These are phyloP conservation scores for Neocallimastix lanati DNA, from an alignment of 192 early-diverging fungal genomes.

Conservation along the genomic window DNA sequence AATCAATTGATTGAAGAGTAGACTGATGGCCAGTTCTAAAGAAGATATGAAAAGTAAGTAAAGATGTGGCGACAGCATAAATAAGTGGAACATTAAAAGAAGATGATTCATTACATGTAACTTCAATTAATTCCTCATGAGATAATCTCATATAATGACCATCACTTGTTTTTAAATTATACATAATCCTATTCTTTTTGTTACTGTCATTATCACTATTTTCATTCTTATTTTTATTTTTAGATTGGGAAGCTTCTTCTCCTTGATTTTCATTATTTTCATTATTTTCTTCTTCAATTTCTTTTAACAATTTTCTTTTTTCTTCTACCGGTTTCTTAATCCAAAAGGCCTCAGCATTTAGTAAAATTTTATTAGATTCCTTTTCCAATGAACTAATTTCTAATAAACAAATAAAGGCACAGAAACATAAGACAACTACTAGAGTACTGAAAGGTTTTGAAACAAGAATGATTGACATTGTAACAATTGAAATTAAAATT, in stretches of 20 bases:
- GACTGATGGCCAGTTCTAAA: constrained; percentile 89
- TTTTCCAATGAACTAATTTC: not conserved
- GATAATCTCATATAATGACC: not conserved
- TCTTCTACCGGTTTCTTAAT: not conserved
- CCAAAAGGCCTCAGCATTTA: not conserved
- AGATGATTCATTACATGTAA: not conserved
- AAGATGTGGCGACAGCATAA: not conserved
- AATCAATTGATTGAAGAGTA: constrained; percentile 75
- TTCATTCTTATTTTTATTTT: too few species aligned
- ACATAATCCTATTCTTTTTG: too few species aligned
- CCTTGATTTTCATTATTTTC: too few species aligned
- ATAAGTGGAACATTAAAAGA: not conserved
- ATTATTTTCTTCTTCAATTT: not conserved
- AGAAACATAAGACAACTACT: not conserved
- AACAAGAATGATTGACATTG: not conserved
- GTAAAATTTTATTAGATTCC: not conserved
- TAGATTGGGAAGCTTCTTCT: too few species aligned
- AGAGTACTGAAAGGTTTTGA: not conserved
- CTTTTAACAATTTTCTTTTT: not conserved
- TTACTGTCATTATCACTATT: not conserved
- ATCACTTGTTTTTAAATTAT: not conserved
- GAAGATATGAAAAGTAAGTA: constrained; percentile 42
- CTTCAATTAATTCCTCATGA: not conserved
- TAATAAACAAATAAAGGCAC: not conserved
- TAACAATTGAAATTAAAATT: not conserved